Evolutionary conservation across 371 early-diverging fungal genomes (phyloP).

Genomic region (Actinomucor elegans): DNA sequence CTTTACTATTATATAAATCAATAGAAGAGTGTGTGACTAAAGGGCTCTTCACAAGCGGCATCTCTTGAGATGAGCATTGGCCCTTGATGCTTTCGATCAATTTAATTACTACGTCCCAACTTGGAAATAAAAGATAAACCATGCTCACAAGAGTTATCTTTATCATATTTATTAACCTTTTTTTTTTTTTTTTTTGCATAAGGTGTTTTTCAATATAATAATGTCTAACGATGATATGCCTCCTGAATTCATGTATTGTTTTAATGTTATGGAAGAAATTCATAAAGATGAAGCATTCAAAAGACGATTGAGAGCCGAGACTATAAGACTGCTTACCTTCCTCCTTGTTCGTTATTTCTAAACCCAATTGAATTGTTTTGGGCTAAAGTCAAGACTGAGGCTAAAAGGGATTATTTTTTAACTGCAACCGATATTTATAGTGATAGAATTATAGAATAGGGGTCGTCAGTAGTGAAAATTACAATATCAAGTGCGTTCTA

Average conservation of each 20-base stretch:
- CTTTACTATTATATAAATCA: no score
- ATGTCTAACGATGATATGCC: conserved; percentile 6
- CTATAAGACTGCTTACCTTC: conserved; percentile 7
- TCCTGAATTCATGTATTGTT: conserved; percentile 6
- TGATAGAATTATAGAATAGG: background rate
- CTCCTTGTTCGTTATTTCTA: background rate
- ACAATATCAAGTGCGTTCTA: no score
- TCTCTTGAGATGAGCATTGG: no score
- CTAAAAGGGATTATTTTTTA: background rate
- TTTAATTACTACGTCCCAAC: background rate
- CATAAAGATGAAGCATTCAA: conserved; percentile 12
- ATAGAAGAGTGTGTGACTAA: no score
- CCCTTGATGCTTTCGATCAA: no score
- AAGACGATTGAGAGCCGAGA: conserved; percentile 3
- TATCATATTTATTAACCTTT: conserved; percentile 6
- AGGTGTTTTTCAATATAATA: conserved; percentile 3
- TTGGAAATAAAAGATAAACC: conserved; percentile 6
- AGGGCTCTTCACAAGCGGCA: no score
- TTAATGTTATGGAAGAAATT: conserved; percentile 8
- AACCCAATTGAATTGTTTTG: no score
- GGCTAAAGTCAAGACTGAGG: conserved; percentile 1
- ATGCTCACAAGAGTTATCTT: conserved; percentile 8
- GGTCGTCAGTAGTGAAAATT: background rate
- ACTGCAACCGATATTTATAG: conserved; percentile 1
- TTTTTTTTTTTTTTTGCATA: background rate